Evolutionary conservation across 2,329 filamentous ascomycete genomes (phyloP).

Genomic region (Hymenoscyphus fraxineus): DNA sequence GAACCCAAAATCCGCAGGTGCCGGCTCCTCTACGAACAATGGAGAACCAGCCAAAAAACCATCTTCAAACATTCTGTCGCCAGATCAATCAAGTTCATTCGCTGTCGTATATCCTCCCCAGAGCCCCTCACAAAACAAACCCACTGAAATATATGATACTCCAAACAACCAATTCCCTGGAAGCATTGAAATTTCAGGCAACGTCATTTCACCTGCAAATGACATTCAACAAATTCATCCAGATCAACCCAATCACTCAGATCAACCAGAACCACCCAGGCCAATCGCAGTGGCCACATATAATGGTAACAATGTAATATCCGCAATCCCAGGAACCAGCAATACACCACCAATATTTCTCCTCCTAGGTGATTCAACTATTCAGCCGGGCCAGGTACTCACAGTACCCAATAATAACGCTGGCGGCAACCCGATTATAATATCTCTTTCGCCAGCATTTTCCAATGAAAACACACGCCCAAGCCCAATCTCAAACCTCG

Average conservation of each 20-base stretch:
- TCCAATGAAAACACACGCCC: background rate
- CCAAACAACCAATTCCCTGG: no score
- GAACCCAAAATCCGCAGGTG: no score
- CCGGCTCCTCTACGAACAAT: no score
- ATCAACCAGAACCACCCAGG: background rate
- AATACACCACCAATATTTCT: background rate
- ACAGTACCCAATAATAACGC: background rate
- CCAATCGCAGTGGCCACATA: background rate
- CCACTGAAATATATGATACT: background rate
- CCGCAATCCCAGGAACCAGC: background rate
- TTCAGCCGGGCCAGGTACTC: background rate
- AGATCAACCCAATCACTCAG: background rate
- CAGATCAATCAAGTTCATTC: no score
- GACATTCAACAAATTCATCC: background rate
- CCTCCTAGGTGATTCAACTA: background rate
- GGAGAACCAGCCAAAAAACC: no score
- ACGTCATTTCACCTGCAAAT: background rate
- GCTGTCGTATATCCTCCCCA: no score
- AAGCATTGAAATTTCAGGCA: background rate
- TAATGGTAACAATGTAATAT: background rate
- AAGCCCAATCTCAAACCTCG: background rate
- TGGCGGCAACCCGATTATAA: background rate
- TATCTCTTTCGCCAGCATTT: background rate
- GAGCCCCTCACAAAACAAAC: background rate
- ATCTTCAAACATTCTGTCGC: no score